These are phyloP conservation scores for Cyclocybe cylindracea DNA, from an alignment of 768 basidiomycete species.

Conservation along the genomic window DNA sequence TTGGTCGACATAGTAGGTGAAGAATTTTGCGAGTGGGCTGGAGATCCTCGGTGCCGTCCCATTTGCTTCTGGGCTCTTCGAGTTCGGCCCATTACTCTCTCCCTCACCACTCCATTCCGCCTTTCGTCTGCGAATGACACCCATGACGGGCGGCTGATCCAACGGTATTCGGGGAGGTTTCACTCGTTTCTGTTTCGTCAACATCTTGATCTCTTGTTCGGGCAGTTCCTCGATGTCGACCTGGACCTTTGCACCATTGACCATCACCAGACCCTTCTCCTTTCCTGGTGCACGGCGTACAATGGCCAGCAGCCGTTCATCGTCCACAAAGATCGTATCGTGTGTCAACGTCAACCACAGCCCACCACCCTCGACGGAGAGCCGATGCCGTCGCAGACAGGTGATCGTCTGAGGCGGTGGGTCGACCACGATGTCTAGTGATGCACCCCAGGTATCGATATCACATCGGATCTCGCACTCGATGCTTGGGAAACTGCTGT, in stretches of 20 bases:
- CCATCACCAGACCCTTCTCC: constrained; percentile 82
- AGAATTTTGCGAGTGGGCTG: constrained; percentile 70
- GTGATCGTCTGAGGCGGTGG: constrained; percentile 86
- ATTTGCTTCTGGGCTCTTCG: constrained; percentile 37
- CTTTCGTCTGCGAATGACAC: constrained; percentile 65
- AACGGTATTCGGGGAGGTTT: constrained; percentile 87
- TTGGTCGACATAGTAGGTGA: constrained; percentile 74
- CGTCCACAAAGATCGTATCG: constrained; percentile 73
- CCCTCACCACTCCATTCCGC: constrained; percentile 66
- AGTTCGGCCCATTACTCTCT: constrained; percentile 11
- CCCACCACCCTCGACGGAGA: constrained; percentile 87
- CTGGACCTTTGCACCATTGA: constrained; percentile 83
- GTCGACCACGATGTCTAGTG: constrained; percentile 87
- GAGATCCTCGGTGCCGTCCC: constrained; percentile 61
- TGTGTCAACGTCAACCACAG: constrained; percentile 93
- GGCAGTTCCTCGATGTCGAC: constrained; percentile 90
- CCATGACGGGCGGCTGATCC: constrained; percentile 87
- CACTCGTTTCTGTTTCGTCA: constrained; percentile 82
- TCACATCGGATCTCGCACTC: constrained; percentile 94
- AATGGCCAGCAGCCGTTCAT: constrained; percentile 74
- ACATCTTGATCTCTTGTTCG: constrained; percentile 81
- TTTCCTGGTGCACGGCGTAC: constrained; percentile 75
- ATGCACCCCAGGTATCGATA: constrained; percentile 82
- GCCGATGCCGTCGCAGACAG: constrained; percentile 82
- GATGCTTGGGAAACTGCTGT: constrained; percentile 49